Conservation (phyloP, 2,329 filamentous ascomycete species). For the Calonectria pseudoturangicola region DNA sequence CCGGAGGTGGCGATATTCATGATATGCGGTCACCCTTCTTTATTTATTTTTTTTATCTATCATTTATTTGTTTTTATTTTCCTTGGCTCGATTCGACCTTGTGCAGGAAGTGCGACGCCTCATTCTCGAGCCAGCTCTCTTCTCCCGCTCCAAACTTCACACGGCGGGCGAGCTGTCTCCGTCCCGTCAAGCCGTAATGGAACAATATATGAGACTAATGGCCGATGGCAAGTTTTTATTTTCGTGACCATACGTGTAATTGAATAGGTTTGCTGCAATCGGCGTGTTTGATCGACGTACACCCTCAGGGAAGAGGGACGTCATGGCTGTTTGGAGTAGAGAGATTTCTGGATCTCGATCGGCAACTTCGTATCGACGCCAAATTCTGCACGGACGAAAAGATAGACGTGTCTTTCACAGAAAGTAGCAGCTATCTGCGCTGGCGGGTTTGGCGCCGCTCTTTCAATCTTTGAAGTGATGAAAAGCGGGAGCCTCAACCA, state of each 20-base stretch:
- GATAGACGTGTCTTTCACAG: not conserved
- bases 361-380: conserved; percentile 14
- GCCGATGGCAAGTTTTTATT: not conserved
- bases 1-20: not conserved
- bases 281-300: conserved; percentile 22
- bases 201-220: not conserved
- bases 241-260: not conserved
- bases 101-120: not conserved
- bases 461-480: not conserved
- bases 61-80: not conserved
- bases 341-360: conserved; percentile 24
- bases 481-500: not conserved
- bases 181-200: not conserved
- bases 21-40: not conserved
- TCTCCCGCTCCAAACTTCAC: not conserved
- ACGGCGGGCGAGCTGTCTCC: not conserved
- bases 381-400: conserved; percentile 13
- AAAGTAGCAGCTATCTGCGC: not conserved
- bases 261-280: conserved; percentile 5
- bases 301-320: conserved; percentile 9
- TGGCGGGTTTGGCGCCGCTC: conserved; percentile 1
- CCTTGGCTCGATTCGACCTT: not conserved
- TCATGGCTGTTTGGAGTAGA: conserved; percentile 16
- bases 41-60: not conserved
- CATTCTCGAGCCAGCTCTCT: not conserved